Conservation (phyloP, 2,329 filamentous ascomycete species). For the Sporothrix curviconia region DNA sequence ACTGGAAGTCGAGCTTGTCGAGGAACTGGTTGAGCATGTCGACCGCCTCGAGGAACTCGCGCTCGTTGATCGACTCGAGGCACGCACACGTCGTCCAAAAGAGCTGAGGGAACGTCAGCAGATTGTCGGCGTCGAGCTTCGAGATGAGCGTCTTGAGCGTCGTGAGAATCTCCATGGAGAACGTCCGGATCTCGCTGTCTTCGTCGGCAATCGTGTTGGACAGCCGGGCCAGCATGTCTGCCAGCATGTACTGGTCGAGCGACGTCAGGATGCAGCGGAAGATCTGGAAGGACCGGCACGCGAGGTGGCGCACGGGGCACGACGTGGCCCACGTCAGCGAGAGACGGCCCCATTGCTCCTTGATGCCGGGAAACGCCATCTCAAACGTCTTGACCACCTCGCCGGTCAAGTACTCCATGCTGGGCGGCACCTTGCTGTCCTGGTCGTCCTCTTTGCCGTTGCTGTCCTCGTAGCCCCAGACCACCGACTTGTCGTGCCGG, state of each 20-base stretch:
- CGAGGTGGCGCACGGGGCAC: conserved; percentile 88
- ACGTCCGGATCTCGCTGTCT: conserved; percentile 87
- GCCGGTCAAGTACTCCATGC: conserved; percentile 78
- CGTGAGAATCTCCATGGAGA: conserved; percentile 95
- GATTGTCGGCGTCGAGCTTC: conserved; percentile 70
- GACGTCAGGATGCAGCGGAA: conserved; percentile 90
- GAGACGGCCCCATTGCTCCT: conserved; percentile 84
- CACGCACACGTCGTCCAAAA: conserved; percentile 99
- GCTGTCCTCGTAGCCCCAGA: conserved; percentile 92
- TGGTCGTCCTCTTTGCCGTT: conserved; percentile 70
- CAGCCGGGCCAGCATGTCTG: conserved; percentile 89
- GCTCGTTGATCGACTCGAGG: conserved; percentile 91
- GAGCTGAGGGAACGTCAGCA: conserved; percentile 85
- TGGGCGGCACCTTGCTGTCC: conserved; percentile 72
- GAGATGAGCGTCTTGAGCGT: conserved; percentile 87
- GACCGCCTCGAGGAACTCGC: conserved; percentile 85
- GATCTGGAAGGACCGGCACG: conserved; percentile 94
- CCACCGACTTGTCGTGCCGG: conserved; percentile 72
- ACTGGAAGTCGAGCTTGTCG: conserved; percentile 72
- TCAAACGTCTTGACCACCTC: conserved; percentile 83
- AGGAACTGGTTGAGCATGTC: conserved; percentile 86
- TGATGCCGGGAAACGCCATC: conserved; percentile 75
- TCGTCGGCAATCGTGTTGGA: conserved; percentile 97
- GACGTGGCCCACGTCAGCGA: conserved; percentile 95
- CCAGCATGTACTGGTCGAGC: conserved; percentile 87